Evolutionary conservation across 2,329 filamentous ascomycete genomes (phyloP).

Genomic region (Cordyceps cateniannulata): DNA sequence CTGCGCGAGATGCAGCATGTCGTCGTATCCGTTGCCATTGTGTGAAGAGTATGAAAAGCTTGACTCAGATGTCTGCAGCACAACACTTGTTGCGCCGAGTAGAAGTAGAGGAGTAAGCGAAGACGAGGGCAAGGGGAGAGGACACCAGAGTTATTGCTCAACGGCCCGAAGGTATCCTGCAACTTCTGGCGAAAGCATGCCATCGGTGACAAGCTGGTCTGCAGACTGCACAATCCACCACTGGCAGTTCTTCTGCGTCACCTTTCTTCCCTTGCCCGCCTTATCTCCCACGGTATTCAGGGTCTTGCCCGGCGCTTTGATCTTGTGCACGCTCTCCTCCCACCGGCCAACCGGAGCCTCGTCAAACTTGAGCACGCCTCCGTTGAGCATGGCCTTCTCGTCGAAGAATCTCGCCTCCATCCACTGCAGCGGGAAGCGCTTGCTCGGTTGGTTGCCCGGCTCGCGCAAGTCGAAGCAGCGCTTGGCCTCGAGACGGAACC

Average conservation of each 20-base stretch:
- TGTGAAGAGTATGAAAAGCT: too few species aligned
- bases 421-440: conserved; percentile 25
- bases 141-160: conserved; percentile 16
- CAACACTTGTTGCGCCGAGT: too few species aligned
- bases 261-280: conserved; percentile 13
- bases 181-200: conserved; percentile 21
- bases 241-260: conserved; percentile 28
- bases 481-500: conserved; percentile 26
- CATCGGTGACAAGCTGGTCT: conserved; percentile 22
- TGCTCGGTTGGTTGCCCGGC: conserved; percentile 15
- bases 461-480: conserved; percentile 20
- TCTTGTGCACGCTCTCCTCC: conserved; percentile 19
- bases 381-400: conserved; percentile 22
- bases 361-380: conserved; percentile 17
- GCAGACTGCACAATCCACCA: conserved; percentile 31
- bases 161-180: conserved; percentile 21
- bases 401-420: conserved; percentile 19
- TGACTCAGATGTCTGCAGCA: too few species aligned
- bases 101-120: too few species aligned
- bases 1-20: too few species aligned
- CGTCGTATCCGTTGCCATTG: too few species aligned
- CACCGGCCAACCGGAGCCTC: conserved; percentile 21
- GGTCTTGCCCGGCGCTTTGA: conserved; percentile 16
- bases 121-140: too few species aligned
- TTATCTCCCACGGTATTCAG: conserved; percentile 12